Conservation (phyloP, 2,329 filamentous ascomycete genomes). For the Westerdykella aurantiaca region DNA sequence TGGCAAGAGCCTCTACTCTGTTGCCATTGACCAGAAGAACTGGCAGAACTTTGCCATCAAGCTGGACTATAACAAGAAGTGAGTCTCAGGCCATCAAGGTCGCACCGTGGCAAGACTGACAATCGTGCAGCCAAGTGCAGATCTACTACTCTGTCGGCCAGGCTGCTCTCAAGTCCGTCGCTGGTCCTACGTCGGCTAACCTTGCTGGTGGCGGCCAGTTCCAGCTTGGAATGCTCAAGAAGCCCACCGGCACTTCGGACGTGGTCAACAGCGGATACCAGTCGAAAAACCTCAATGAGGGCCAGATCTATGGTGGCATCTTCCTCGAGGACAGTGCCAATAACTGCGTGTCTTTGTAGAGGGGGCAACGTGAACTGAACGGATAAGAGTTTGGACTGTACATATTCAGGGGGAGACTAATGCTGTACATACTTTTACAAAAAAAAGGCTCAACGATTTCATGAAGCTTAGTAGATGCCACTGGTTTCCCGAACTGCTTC, state of each 20-base stretch:
- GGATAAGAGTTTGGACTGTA: not conserved
- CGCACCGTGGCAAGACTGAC: not conserved
- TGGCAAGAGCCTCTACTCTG: conserved; percentile 43
- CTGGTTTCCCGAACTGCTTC: too few relatives aligned
- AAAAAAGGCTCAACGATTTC: not conserved
- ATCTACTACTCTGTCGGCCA: conserved; percentile 53
- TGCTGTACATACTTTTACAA: not conserved
- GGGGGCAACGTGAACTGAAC: not conserved
- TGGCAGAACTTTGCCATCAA: conserved; percentile 60
- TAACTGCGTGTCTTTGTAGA: conserved; percentile 30
- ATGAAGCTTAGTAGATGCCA: not conserved
- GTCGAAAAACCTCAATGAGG: conserved; percentile 30
- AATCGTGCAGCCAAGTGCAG: conserved; percentile 45
- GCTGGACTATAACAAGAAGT: conserved; percentile 54
- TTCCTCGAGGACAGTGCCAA: conserved; percentile 36
- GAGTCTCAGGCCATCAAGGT: conserved; percentile 15
- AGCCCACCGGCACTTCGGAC: conserved; percentile 45
- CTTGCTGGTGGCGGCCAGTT: conserved; percentile 55
- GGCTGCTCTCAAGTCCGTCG: conserved; percentile 45
- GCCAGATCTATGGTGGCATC: conserved; percentile 36
- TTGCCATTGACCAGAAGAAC: conserved; percentile 45
- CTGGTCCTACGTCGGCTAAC: conserved; percentile 45
- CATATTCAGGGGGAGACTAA: too few relatives aligned
- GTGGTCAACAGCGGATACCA: conserved; percentile 37
- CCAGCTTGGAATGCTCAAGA: conserved; percentile 60